Evolutionary conservation across 225 moss, liverwort and hornwort species (phyloP).

Genomic region (Takakia lepidozioides): DNA sequence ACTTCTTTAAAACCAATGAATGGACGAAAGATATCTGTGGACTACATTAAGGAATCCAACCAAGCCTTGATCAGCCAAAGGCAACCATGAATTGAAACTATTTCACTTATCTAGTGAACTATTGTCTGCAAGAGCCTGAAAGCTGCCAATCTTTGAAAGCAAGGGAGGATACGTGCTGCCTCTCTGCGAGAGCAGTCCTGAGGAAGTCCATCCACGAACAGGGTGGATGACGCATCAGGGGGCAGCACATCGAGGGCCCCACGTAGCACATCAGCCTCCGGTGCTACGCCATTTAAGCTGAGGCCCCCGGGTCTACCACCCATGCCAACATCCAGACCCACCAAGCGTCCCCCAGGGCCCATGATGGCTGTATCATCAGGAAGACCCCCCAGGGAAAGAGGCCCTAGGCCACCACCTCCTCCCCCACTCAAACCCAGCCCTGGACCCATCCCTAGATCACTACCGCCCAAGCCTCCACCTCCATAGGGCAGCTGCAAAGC

Average conservation of each 20-base stretch:
- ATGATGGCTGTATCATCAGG: slow-evolving; percentile 81
- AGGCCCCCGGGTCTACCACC: slow-evolving; percentile 84
- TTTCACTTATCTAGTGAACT: too few relatives aligned
- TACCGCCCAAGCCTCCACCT: slow-evolving; percentile 69
- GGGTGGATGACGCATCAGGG: slow-evolving; percentile 91
- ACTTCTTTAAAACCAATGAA: slow-evolving; percentile 99
- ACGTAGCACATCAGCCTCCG: slow-evolving; percentile 77
- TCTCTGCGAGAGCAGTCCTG: slow-evolving; percentile 97
- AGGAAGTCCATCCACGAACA: slow-evolving; percentile 96
- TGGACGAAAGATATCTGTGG: slow-evolving; percentile 86
- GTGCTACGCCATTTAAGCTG: slow-evolving; percentile 82
- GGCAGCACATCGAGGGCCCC: slow-evolving; percentile 89
- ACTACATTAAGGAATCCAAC: too few relatives aligned
- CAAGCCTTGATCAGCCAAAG: too few relatives aligned
- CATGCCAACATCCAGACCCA: slow-evolving; percentile 77
- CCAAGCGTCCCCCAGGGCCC: slow-evolving; percentile 77
- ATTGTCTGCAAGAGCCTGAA: too few relatives aligned
- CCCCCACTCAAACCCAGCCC: slow-evolving; percentile 81
- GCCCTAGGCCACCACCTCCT: slow-evolving; percentile 67
- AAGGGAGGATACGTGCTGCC: slow-evolving; percentile 87
- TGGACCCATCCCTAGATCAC: slow-evolving; percentile 86
- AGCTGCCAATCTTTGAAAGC: too few relatives aligned
- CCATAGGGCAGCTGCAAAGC: slow-evolving; percentile 81
- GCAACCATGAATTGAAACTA: too few relatives aligned
- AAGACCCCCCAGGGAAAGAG: slow-evolving; percentile 63